Percentiles rank a stretch among this genome's conserved stretches.
Conservation (phyloP, 192 early-diverging fungal genomes). For the Podila epigama region DNA sequence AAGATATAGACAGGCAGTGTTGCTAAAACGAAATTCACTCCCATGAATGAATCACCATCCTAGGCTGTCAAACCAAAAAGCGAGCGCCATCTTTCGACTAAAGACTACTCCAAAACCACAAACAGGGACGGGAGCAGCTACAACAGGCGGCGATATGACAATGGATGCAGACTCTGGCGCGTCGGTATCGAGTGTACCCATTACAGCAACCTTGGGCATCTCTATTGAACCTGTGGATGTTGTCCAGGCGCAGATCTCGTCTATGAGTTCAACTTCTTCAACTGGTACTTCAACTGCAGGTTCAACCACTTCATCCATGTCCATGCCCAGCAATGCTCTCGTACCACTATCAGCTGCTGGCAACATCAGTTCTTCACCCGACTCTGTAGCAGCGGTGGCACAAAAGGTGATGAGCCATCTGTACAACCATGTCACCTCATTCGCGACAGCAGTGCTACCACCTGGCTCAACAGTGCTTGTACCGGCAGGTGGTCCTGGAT, state of each 20-base stretch:
- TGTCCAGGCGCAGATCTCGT: slow-evolving; percentile 67
- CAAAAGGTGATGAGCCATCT: slow-evolving; percentile 71
- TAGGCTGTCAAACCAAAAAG: slow-evolving; percentile 83
- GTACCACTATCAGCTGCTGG: slow-evolving; percentile 1
- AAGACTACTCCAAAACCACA: slow-evolving; percentile 10
- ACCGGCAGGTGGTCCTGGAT: slow-evolving; percentile 54
- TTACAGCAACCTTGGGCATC: slow-evolving; percentile 84
- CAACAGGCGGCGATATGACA: slow-evolving; percentile 35
- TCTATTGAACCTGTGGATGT: slow-evolving; percentile 87
- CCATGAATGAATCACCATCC: not conserved
- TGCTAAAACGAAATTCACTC: not conserved
- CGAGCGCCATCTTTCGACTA: slow-evolving; percentile 83
- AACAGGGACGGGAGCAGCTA: not conserved
- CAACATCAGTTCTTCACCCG: slow-evolving; percentile 26
- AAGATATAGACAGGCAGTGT: no score
- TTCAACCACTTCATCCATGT: slow-evolving; percentile 11
- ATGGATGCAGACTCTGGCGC: slow-evolving; percentile 32
- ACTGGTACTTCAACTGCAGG: slow-evolving; percentile 3
- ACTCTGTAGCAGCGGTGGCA: slow-evolving; percentile 62
- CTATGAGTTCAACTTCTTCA: not conserved
- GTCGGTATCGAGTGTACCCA: slow-evolving; percentile 20
- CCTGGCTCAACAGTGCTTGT: slow-evolving; percentile 60
- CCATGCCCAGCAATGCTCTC: slow-evolving; percentile 32
- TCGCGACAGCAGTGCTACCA: slow-evolving; percentile 63
- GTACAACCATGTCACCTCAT: slow-evolving; percentile 81